Evolutionary conservation across 805 yeast species (phyloP).

Genomic region (Torulaspora franciscae): DNA sequence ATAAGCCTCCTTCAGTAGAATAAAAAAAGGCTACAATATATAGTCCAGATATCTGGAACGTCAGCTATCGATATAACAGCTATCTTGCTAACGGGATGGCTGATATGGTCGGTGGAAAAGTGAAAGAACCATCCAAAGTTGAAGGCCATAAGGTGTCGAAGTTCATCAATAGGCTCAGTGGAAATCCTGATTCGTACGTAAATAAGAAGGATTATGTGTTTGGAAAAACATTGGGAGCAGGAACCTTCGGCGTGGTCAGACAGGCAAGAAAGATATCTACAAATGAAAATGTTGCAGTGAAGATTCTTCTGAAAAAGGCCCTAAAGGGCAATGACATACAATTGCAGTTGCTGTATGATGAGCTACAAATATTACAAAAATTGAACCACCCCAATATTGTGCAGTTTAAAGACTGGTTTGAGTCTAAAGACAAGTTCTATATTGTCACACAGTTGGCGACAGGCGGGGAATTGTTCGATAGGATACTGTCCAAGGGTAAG

Average conservation of each 20-base stretch:
- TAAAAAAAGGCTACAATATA: background rate
- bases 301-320: conserved; percentile 81
- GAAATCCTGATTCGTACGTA: conserved; percentile 66
- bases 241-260: conserved; percentile 89
- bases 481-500: conserved; percentile 73
- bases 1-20: background rate
- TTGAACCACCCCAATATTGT: conserved; percentile 83
- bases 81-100: background rate
- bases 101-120: background rate
- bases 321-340: conserved; percentile 64
- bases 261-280: conserved; percentile 53
- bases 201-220: conserved; percentile 69
- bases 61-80: no score
- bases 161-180: conserved; percentile 51
- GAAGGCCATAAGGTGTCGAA: conserved; percentile 37
- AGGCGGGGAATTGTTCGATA: conserved; percentile 92
- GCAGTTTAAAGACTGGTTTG: conserved; percentile 89
- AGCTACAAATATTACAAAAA: conserved; percentile 60
- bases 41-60: background rate
- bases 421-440: conserved; percentile 84
- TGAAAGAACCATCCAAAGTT: conserved; percentile 11
- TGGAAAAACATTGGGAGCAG: conserved; percentile 87
- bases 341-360: conserved; percentile 66
- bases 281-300: conserved; percentile 77
- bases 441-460: conserved; percentile 92